phyloP scores from a whole-genome alignment of 169 alveolate genomes.

The Eimeria maxima region DNA sequence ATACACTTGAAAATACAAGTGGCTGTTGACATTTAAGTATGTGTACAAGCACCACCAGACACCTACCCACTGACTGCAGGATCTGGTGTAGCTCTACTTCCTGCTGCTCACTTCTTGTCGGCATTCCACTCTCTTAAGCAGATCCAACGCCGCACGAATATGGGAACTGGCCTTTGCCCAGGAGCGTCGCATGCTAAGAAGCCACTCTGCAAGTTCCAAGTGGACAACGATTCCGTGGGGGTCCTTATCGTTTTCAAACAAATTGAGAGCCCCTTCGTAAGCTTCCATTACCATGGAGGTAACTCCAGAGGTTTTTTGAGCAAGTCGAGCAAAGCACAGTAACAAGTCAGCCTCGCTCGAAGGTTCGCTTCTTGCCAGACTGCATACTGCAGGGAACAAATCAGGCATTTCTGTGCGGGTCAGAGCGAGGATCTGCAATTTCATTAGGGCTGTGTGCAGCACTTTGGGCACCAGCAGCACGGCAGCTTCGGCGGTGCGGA shows the following conservation, averaged over 20 bases:
- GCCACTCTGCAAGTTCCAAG: slow-evolving; percentile 72
- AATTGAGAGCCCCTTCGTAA: slow-evolving; percentile 47
- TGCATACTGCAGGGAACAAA: slow-evolving; percentile 49
- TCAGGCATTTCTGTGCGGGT: slow-evolving; percentile 37
- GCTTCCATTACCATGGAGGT: slow-evolving; percentile 48
- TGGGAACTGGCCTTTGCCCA: slow-evolving; percentile 58
- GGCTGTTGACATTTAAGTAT: background rate
- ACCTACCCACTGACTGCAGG: background rate
- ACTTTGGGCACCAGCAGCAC: slow-evolving; percentile 59
- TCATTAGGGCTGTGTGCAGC: slow-evolving; percentile 57
- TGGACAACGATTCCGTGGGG: slow-evolving; percentile 55
- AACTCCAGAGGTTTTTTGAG: slow-evolving; percentile 1
- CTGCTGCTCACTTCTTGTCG: slow-evolving; percentile 10
- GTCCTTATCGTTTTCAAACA: slow-evolving; percentile 15
- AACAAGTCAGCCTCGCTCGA: slow-evolving; percentile 71
- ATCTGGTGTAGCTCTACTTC: no score
- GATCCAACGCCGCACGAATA: slow-evolving; percentile 63
- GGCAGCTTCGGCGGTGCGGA: slow-evolving; percentile 66
- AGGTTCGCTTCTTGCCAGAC: slow-evolving; percentile 23
- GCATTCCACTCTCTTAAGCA: background rate
- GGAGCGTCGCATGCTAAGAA: slow-evolving; percentile 58
- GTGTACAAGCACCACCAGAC: background rate
- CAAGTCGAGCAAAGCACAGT: slow-evolving; percentile 68
- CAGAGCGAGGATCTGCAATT: slow-evolving; percentile 68
- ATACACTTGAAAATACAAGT: background rate